Conservation (phyloP, 1,284 basidiomycete species). For the Rhizopogon parksii region DNA sequence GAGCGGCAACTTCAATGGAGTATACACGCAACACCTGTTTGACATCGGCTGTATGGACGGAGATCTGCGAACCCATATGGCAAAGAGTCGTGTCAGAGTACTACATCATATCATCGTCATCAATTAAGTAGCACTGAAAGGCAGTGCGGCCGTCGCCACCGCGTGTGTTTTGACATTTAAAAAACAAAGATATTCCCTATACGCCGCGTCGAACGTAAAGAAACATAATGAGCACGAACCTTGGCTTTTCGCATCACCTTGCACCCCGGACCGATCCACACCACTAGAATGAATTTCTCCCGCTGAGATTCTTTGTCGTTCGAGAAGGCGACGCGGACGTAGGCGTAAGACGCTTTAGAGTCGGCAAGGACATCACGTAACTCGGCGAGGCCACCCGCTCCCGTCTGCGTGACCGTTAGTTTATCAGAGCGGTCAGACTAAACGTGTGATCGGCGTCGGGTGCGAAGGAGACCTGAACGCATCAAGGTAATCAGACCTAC, state of each 20-base stretch:
- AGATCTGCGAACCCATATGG: slow-evolving; percentile 50
- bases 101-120: slow-evolving; percentile 10
- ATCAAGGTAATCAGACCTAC: slow-evolving; percentile 7
- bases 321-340: slow-evolving; percentile 75
- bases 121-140: slow-evolving; percentile 10
- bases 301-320: slow-evolving; percentile 84
- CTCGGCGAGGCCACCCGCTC: slow-evolving; percentile 72
- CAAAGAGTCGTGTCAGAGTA: slow-evolving; percentile 11
- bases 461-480: slow-evolving; percentile 10
- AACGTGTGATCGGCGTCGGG: slow-evolving; percentile 7
- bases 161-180: slow-evolving; percentile 19
- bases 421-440: slow-evolving; percentile 80
- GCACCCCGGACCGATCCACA: slow-evolving; percentile 82
- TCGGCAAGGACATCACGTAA: slow-evolving; percentile 71
- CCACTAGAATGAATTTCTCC: slow-evolving; percentile 86
- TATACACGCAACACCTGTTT: slow-evolving; percentile 72
- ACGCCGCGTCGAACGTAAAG: slow-evolving; percentile 19
- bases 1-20: slow-evolving; percentile 81
- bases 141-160: slow-evolving; percentile 10
- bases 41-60: slow-evolving; percentile 82
- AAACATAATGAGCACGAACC: slow-evolving; percentile 38
- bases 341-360: slow-evolving; percentile 73
- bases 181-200: slow-evolving; percentile 8
- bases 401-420: slow-evolving; percentile 69
- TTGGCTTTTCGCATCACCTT: slow-evolving; percentile 89